These are phyloP conservation scores for Fusarium aywerte DNA, from an alignment of 2,329 filamentous ascomycete genomes.

Conservation along the genomic window DNA sequence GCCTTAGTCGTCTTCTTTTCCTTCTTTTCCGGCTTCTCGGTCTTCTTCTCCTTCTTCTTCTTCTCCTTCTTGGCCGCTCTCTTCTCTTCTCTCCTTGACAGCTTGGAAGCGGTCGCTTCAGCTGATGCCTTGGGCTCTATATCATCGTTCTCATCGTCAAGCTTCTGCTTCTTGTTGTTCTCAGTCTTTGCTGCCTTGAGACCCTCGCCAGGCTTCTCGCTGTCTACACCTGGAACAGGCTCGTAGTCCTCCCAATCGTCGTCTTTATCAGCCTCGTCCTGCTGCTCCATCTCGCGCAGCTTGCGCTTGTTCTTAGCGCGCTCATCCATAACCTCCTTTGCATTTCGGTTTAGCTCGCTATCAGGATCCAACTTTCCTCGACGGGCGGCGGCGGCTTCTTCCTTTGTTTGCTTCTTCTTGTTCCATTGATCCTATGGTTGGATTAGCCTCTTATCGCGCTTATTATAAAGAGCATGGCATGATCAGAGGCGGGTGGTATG, in stretches of 20 bases:
- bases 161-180: conserved; percentile 68
- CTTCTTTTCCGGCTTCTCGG: conserved; percentile 39
- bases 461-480: background rate
- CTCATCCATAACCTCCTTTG: conserved; percentile 93
- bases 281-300: conserved; percentile 69
- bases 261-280: conserved; percentile 57
- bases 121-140: conserved; percentile 49
- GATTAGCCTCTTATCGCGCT: conserved; percentile 29
- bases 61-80: conserved; percentile 60
- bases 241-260: conserved; percentile 59
- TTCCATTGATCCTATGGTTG: conserved; percentile 83
- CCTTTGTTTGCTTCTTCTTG: conserved; percentile 94
- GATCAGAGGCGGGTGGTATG: conserved; percentile 2
- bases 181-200: conserved; percentile 60
- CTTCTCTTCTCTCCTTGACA: conserved; percentile 66
- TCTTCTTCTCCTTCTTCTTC: conserved; percentile 57
- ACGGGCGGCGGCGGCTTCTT: conserved; percentile 83
- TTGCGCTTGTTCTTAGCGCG: conserved; percentile 82
- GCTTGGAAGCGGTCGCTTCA: conserved; percentile 59
- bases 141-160: conserved; percentile 44
- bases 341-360: conserved; percentile 80
- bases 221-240: conserved; percentile 64
- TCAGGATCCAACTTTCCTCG: conserved; percentile 91
- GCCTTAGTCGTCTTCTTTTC: conserved; percentile 55
- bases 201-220: conserved; percentile 72